Evolutionary conservation across 1,139 yeast genomes (phyloP).

Genomic region (Casaregolazyma lundiana): DNA sequence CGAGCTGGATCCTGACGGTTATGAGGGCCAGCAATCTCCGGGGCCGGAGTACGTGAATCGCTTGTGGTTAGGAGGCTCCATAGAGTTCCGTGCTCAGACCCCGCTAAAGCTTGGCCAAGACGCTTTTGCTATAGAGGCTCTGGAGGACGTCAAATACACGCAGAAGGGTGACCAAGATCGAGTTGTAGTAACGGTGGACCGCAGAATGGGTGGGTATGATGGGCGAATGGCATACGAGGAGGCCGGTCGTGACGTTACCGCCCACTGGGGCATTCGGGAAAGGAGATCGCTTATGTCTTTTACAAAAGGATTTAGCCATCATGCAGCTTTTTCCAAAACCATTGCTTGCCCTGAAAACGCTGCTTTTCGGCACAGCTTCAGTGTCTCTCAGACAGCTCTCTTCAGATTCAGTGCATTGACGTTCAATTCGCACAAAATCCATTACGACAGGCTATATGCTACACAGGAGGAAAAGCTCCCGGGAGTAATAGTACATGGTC

Average conservation of each 20-base stretch:
- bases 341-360: conserved; percentile 19
- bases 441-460: conserved; percentile 59
- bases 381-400: conserved; percentile 35
- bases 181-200: conserved; percentile 30
- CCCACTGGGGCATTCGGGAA: conserved; percentile 30
- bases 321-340: conserved; percentile 16
- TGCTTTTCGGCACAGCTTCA: conserved; percentile 21
- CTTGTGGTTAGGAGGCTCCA: conserved; percentile 77
- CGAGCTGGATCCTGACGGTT: conserved; percentile 65
- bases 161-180: conserved; percentile 18
- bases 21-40: conserved; percentile 79
- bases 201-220: conserved; percentile 19
- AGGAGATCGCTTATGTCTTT: conserved; percentile 31
- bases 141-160: conserved; percentile 19
- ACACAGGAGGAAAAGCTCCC: conserved; percentile 53
- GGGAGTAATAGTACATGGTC: conserved; percentile 71
- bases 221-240: conserved; percentile 7
- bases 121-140: conserved; percentile 26
- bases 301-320: conserved; percentile 20
- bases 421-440: conserved; percentile 79
- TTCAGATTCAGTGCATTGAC: conserved; percentile 70
- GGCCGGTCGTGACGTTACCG: conserved; percentile 6
- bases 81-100: conserved; percentile 38
- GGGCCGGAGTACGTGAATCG: conserved; percentile 48
- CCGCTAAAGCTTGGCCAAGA: conserved; percentile 37